Base-by-base conservation (phyloP, 192 early-diverging fungal genomes). In the Coemansia sp. region DNA sequence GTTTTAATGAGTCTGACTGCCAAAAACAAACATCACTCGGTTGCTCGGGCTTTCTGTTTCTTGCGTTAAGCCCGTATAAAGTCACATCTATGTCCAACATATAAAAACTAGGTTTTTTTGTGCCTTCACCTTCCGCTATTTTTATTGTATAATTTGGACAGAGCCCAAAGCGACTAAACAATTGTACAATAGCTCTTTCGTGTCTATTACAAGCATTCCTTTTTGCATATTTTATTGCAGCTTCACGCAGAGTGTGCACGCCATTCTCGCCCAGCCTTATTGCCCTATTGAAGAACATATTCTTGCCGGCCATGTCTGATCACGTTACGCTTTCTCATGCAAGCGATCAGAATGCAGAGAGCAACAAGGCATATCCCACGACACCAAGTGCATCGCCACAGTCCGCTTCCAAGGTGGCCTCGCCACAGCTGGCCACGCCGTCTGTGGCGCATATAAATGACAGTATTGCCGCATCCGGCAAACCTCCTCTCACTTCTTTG, bases 361-460 rank as follows among this genome's bases (percentile, higher is more conserved):
- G 58, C 37, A 40, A 46, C 48, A 32, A 37, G 11, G 45, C 51
- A 12, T 66, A 66, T 23, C 56, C 56, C 34, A 44, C 51, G 30
- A 66, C 56, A 31, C 44, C 58, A n/a, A 26, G 45, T 6, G 38
- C 42, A 11, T 23, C 56, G 41, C 38, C 15, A 17, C 39, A 53
- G 42, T 37, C 56, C 23, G 40, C 23, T 15, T 52, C 61, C 9
- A 42, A 39, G 14, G 47, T 41, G 37, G 62, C 53, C 48, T 71
- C 69, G 62, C 69, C 69, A 26, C 49, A 53, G 46, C 56, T 50
- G 15, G 20, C 26, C 36, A 52, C 51, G 20, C 42, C 21, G 21
- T 23, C 31, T 63, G 68, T 71, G 68, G 68, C 68, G 68, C 57
- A 56, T 71, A 65, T 71, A 71, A 61, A 65, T 56, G 26, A n/a